These are phyloP conservation scores for Coemansia pectinata DNA, from an alignment of 192 early-diverging fungal genomes.

Conservation along the genomic window DNA sequence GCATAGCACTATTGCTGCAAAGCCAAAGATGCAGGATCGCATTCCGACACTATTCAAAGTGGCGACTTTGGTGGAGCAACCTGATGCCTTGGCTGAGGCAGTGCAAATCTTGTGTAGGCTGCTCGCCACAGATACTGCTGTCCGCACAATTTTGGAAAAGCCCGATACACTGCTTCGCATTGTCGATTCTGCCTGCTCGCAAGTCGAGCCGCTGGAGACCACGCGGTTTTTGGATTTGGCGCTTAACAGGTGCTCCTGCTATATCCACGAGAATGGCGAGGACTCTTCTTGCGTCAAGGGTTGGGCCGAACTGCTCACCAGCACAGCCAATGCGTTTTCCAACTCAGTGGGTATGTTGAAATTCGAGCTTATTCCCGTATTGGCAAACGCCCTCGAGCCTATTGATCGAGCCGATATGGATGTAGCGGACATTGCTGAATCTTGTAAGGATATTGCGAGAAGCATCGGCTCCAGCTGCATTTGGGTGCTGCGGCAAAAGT, in stretches of 20 bases:
- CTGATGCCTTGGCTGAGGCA: conserved; percentile 15
- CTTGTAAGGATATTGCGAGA: conserved; percentile 8
- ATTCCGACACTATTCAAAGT: conserved; percentile 32
- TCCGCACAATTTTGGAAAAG: conserved; percentile 7
- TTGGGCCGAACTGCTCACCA: neutral
- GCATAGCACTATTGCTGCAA: conserved; percentile 25
- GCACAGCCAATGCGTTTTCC: conserved; percentile 10
- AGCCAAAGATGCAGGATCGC: conserved; percentile 29
- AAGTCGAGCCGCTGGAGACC: neutral
- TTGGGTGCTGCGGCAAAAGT: conserved; percentile 30
- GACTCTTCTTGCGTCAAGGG: neutral
- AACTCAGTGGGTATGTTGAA: conserved; percentile 5
- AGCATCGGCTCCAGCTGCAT: conserved; percentile 29
- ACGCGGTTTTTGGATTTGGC: conserved; percentile 26
- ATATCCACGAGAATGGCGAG: conserved; percentile 1
- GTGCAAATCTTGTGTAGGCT: conserved; percentile 24
- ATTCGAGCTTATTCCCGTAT: conserved; percentile 30
- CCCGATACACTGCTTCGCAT: conserved; percentile 8
- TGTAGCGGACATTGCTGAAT: neutral
- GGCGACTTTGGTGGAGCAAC: neutral
- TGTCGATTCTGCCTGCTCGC: neutral
- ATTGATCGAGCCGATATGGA: conserved; percentile 16
- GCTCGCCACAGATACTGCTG: conserved; percentile 24
- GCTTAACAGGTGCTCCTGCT: conserved; percentile 30
- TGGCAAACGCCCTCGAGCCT: conserved; percentile 40